These are phyloP conservation scores for Ceratocystis albifundus DNA, from an alignment of 2,329 filamentous ascomycete species.

Conservation along the genomic window DNA sequence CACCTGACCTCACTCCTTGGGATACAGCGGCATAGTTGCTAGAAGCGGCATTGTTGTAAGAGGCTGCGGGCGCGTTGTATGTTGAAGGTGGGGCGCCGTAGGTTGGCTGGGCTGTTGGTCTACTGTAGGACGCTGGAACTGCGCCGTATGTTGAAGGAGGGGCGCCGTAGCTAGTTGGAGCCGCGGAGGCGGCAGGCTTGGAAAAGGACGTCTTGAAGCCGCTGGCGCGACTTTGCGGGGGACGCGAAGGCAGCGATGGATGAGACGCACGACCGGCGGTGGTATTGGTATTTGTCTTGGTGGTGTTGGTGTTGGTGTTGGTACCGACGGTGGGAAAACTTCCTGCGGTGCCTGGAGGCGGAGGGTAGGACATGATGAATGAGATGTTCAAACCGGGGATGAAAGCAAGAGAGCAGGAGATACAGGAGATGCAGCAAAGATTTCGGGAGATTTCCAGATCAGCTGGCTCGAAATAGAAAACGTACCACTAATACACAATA, in stretches of 20 bases:
- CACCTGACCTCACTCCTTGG: not conserved
- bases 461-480: not conserved
- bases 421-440: too few relatives aligned
- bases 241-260: constrained; percentile 65
- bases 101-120: constrained; percentile 28
- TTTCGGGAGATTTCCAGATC: not conserved
- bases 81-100: constrained; percentile 38
- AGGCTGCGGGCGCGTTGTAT: constrained; percentile 28
- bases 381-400: constrained; percentile 27
- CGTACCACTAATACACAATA: constrained; percentile 7
- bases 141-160: constrained; percentile 18
- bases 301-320: not conserved
- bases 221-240: constrained; percentile 47
- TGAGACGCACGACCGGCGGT: constrained; percentile 28
- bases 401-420: not conserved
- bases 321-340: constrained; percentile 31
- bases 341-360: constrained; percentile 61
- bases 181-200: constrained; percentile 29
- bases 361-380: constrained; percentile 77
- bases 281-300: constrained; percentile 14
- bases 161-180: constrained; percentile 31
- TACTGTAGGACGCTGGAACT: constrained; percentile 12
- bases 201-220: constrained; percentile 43
- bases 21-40: constrained; percentile 29
- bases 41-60: constrained; percentile 28